A percentile compares a stretch with the other conserved stretches of the same genome.
Evolutionary conservation across 345 rosid species (phyloP).

Genomic region (Odontarrhena argentea): DNA sequence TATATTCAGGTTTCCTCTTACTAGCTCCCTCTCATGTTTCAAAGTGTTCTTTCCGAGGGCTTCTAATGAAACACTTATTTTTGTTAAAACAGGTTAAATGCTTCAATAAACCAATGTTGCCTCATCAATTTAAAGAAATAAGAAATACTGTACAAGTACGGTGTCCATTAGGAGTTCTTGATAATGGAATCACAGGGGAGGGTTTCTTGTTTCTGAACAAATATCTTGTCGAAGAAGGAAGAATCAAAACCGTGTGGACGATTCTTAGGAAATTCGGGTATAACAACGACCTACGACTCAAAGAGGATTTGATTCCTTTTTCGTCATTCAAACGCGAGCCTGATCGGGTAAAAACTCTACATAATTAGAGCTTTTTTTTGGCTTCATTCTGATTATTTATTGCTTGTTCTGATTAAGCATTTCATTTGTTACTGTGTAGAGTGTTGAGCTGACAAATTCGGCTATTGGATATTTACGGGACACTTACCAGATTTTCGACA

Average conservation of each 20-base stretch:
- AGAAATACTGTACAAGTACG: constrained; percentile 62
- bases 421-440: constrained; percentile 47
- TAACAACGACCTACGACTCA: constrained; percentile 21
- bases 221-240: constrained; percentile 67
- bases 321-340: constrained; percentile 59
- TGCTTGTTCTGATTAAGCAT: constrained; percentile 2
- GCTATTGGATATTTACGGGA: constrained; percentile 63
- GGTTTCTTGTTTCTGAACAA: constrained; percentile 93
- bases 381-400: constrained; percentile 1
- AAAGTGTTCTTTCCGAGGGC: constrained; percentile 5
- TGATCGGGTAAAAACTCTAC: constrained; percentile 65
- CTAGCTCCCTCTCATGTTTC: background rate
- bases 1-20: constrained; percentile 66
- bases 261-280: constrained; percentile 30
- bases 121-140: constrained; percentile 65
- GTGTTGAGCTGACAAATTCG: constrained; percentile 74
- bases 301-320: constrained; percentile 54
- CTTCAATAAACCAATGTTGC: constrained; percentile 69
- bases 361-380: background rate
- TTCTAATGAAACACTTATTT: background rate
- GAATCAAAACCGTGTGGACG: constrained; percentile 22
- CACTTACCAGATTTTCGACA: constrained; percentile 55
- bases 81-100: constrained; percentile 61
- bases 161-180: constrained; percentile 67
- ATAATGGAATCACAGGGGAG: constrained; percentile 70